phyloP scores from a whole-genome alignment of 768 basidiomycete species.

The Omphalotus guepiniiformis region DNA sequence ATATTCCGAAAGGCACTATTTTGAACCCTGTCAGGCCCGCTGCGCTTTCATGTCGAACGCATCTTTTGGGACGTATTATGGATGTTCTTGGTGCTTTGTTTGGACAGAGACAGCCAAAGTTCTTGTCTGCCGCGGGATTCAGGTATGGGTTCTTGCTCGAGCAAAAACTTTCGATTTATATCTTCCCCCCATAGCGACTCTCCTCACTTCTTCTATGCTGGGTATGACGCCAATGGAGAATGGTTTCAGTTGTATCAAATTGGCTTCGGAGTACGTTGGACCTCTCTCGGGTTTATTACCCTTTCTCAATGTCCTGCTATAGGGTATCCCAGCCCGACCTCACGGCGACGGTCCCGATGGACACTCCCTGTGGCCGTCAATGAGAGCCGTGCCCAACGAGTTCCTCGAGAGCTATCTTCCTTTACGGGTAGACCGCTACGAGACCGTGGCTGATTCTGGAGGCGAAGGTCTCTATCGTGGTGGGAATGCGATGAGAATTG shows the following conservation, averaged over 20 bases:
- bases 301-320: neutral
- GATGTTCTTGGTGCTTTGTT: constrained; percentile 25
- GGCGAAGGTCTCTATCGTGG: constrained; percentile 26
- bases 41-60: constrained; percentile 26
- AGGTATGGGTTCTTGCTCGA: constrained; percentile 12
- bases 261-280: constrained; percentile 19
- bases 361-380: constrained; percentile 28
- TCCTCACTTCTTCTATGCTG: constrained; percentile 27
- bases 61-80: constrained; percentile 23
- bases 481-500: constrained; percentile 28
- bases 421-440: constrained; percentile 23
- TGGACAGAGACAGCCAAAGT: constrained; percentile 23
- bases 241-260: constrained; percentile 30
- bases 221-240: constrained; percentile 20
- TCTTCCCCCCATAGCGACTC: constrained; percentile 4
- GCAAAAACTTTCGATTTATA: neutral
- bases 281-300: neutral
- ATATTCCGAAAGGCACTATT: constrained; percentile 24
- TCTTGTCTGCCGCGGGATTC: constrained; percentile 26
- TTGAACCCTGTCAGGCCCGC: constrained; percentile 25
- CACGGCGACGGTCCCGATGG: constrained; percentile 25
- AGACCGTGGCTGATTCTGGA: constrained; percentile 26
- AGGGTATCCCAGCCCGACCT: constrained; percentile 20
- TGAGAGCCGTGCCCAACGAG: constrained; percentile 28
- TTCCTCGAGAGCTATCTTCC: constrained; percentile 23